Evolutionary conservation across 495 filamentous ascomycete species (phyloP).

Genomic region (Elaphomyces granulatus): DNA sequence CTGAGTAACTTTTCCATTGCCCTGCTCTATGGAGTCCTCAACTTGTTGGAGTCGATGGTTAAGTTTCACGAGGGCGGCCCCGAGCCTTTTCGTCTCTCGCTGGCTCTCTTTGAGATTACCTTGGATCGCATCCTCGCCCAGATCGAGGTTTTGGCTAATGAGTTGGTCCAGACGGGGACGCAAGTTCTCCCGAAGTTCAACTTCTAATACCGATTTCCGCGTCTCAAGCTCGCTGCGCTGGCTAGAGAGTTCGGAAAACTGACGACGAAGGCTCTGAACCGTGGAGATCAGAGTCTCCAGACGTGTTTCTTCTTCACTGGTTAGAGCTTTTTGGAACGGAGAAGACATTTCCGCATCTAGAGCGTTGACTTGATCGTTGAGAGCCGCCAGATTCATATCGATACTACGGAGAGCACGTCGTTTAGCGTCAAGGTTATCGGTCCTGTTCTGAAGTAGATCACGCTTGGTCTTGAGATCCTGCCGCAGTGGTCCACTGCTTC

Average conservation of each 20-base stretch:
- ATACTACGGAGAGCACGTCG: conserved; percentile 53
- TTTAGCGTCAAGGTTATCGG: conserved; percentile 61
- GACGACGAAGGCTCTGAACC: conserved; percentile 56
- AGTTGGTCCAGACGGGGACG: conserved; percentile 78
- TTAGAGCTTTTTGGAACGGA: conserved; percentile 85
- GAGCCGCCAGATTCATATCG: conserved; percentile 56
- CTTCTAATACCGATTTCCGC: conserved; percentile 65
- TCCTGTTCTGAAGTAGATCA: conserved; percentile 55
- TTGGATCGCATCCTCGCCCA: conserved; percentile 40
- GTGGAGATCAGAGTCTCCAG: conserved; percentile 54
- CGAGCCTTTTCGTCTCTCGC: conserved; percentile 63
- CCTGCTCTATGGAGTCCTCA: conserved; percentile 56
- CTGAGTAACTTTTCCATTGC: conserved; percentile 40
- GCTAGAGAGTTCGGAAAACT: conserved; percentile 58
- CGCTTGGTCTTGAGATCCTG: conserved; percentile 58
- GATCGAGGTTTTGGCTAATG: conserved; percentile 59
- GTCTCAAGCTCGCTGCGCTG: conserved; percentile 66
- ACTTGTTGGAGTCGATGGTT: conserved; percentile 53
- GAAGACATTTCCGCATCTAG: conserved; percentile 67
- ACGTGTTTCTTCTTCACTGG: conserved; percentile 62
- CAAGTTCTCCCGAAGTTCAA: conserved; percentile 74
- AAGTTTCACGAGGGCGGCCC: conserved; percentile 45
- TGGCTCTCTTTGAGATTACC: conserved; percentile 66
- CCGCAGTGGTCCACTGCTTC: conserved; percentile 66
- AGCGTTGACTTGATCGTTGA: conserved; percentile 55